A percentile compares a stretch with the other conserved stretches of the same genome.
Evolutionary conservation across 345 rosid species (phyloP).

Genomic region (Capsella bursapastoris): DNA sequence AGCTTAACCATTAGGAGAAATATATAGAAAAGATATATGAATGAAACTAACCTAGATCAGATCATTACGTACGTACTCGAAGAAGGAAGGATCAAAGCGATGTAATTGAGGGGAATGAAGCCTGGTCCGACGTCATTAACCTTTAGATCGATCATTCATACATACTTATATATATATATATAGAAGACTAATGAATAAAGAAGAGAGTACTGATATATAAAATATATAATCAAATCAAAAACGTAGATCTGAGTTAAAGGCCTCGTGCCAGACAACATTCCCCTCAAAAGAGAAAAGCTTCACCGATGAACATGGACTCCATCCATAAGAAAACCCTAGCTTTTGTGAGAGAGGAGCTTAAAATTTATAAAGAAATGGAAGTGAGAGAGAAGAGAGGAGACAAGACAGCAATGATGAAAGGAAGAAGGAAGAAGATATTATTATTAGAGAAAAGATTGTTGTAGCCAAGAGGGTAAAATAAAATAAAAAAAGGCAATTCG

Average conservation of each 20-base stretch:
- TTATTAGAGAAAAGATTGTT: constrained; percentile 40
- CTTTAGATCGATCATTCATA: constrained; percentile 8
- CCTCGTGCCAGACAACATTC: constrained; percentile 99
- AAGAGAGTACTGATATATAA: not conserved
- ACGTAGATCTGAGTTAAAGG: constrained; percentile 46
- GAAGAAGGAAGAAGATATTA: constrained; percentile 6
- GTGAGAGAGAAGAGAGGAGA: constrained; percentile 47
- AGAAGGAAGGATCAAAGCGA: constrained; percentile 34
- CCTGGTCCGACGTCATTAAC: constrained; percentile 89
- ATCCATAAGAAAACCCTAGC: constrained; percentile 44
- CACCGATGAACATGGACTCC: constrained; percentile 46
- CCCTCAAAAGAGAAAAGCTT: constrained; percentile 74
- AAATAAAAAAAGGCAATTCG: constrained; percentile 27
- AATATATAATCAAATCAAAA: constrained; percentile 14
- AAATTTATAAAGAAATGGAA: constrained; percentile 9
- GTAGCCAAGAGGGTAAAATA: constrained; percentile 2
- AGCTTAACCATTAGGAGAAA: not conserved
- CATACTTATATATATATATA: not conserved
- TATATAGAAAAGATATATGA: not conserved
- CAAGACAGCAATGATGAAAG: constrained; percentile 39
- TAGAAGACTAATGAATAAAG: not conserved
- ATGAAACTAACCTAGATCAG: constrained; percentile 23
- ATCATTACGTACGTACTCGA: not conserved
- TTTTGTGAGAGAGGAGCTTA: constrained; percentile 29
- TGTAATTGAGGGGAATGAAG: constrained; percentile 91